Base-by-base conservation (phyloP, 2,329 filamentous ascomycete genomes). In the Cladophialophora immunda region DNA sequence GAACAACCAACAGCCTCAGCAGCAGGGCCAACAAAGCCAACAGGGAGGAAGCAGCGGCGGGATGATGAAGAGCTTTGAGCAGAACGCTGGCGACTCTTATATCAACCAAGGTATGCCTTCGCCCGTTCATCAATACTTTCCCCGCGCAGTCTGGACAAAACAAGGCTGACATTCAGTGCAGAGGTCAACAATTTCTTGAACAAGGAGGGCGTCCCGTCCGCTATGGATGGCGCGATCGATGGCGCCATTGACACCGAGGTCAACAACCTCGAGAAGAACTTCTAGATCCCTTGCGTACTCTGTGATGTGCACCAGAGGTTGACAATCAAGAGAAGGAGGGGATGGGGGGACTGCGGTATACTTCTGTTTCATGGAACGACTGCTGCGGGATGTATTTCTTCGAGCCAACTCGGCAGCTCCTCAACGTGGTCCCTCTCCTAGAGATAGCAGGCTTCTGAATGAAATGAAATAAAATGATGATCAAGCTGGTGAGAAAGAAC, bases 61-160 rank as follows among this genome's bases (percentile, higher is more conserved):
- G 32, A 32, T 30, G 59, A 38, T 55, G 50, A 53, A 55, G 59
- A 56, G 38, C 50, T 29, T 55, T n/a, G 59, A 62, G 59, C 59
- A 62, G 50, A 62, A 62, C 29, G 30, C 59, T 9, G 59, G 50
- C n/a, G 34, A 62, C n/a, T 22, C 59, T 4, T 62, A 56, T n/a
- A 25, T 62, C 34, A 62, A 62, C 11, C 59, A 62, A 55, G 59
- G 59, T 62, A 62, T 4, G 34, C 22, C 15, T 22, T 19, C 4
- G 8, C 17, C 11, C n/a, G 5, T 17, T 9, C 11, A 5, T 13
- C 6, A 34, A 7, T 11, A 13, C 9, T 34, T 13, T 15, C n/a
- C 15, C 15, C 15, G n/a, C 38, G 4, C 15, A n/a, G 6, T 41
- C 15, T 17, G n/a, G 17, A 5, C n/a, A 3, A 15, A 2, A n/a